These are phyloP conservation scores for Aureobasidium leucospermi DNA, from an alignment of 2,329 filamentous ascomycete genomes.

Conservation along the genomic window DNA sequence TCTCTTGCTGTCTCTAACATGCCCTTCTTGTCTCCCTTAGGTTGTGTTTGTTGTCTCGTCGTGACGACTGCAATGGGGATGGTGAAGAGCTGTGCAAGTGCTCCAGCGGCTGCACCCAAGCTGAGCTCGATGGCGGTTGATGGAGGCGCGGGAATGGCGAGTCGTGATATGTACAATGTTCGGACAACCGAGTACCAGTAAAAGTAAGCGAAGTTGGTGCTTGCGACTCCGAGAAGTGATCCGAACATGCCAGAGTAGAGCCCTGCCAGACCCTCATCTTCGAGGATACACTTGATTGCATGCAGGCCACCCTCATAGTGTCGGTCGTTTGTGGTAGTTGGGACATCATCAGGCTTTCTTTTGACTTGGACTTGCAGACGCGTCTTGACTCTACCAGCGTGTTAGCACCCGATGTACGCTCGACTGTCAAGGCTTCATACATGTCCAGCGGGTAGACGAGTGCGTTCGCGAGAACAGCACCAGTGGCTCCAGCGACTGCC, in stretches of 20 bases:
- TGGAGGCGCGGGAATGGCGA: conserved; percentile 44
- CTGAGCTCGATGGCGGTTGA: conserved; percentile 76
- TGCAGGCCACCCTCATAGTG: conserved; percentile 87
- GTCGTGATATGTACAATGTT: conserved; percentile 61
- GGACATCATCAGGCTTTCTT: conserved; percentile 37
- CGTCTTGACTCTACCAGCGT: conserved; percentile 73
- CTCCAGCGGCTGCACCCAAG: conserved; percentile 80
- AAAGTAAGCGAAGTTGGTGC: conserved; percentile 98
- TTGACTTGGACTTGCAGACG: conserved; percentile 92
- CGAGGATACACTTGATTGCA: conserved; percentile 76
- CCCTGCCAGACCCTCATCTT: conserved; percentile 70
- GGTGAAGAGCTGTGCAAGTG: conserved; percentile 88
- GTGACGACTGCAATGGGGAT: conserved; percentile 95
- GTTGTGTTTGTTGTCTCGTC: conserved; percentile 90
- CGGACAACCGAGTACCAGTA: conserved; percentile 96
- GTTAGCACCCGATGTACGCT: not conserved
- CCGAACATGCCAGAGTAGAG: conserved; percentile 87
- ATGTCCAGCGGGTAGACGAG: conserved; percentile 95
- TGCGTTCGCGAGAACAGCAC: conserved; percentile 89
- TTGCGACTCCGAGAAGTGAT: conserved; percentile 82
- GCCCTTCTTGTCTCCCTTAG: conserved; percentile 74
- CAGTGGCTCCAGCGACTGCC: conserved; percentile 84
- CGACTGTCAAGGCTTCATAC: conserved; percentile 46
- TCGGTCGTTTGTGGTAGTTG: conserved; percentile 44
- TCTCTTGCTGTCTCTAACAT: conserved; percentile 81